Percentiles rank a stretch among this genome's conserved stretches.
phyloP scores from a whole-genome alignment of 257 asterid genomes.

The Catharanthus roseus region DNA sequence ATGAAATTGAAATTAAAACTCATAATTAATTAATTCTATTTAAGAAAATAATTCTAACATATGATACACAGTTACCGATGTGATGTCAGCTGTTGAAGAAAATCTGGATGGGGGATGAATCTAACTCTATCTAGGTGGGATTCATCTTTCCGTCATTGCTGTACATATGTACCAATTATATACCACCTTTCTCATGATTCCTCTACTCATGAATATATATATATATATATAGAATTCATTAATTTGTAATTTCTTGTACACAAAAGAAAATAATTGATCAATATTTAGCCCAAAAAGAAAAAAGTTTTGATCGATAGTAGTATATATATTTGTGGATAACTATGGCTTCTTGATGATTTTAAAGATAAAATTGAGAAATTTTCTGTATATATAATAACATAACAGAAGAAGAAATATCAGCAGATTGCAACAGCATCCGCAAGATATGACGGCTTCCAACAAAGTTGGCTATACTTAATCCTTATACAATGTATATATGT shows the following conservation, averaged over 20 bases:
- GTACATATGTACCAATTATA: background rate
- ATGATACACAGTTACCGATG: background rate
- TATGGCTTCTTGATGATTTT: background rate
- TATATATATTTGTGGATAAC: background rate
- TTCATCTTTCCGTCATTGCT: conserved; percentile 12
- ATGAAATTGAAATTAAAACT: no score
- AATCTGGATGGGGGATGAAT: conserved; percentile 3
- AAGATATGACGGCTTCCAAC: background rate
- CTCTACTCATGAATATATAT: background rate
- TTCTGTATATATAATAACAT: no score
- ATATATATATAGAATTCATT: background rate
- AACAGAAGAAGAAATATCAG: background rate
- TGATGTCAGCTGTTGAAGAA: background rate
- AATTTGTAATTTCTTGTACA: conserved; percentile 5
- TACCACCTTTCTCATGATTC: no score
- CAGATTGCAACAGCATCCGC: background rate
- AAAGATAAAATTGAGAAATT: background rate
- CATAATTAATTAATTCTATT: no score
- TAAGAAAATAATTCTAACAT: no score
- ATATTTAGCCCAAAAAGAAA: no score
- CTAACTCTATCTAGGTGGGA: conserved; percentile 1
- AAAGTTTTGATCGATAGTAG: background rate
- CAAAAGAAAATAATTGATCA: no score
- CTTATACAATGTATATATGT: no score
- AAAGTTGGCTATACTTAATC: background rate